phyloP scores from a whole-genome alignment of 208 protist species.

The Sergeia podlipaevii region DNA sequence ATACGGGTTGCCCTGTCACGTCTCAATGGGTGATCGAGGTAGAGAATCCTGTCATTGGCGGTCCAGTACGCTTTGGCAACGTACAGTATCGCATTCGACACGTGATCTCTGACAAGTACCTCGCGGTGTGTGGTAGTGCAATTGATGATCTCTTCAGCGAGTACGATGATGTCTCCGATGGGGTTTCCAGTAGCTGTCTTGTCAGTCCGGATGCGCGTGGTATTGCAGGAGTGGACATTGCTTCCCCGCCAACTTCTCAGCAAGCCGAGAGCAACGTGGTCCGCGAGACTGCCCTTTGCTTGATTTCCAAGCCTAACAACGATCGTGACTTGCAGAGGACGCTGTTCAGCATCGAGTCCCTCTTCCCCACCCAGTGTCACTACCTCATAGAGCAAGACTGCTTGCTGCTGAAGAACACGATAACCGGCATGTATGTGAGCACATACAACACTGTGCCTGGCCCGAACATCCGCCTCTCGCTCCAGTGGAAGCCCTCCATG shows the following conservation, averaged over 20 bases:
- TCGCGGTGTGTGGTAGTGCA: conserved; percentile 51
- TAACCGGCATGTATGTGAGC: conserved; percentile 65
- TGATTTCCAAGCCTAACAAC: conserved; percentile 45
- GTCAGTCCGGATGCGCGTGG: not conserved
- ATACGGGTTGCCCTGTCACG: too few species aligned
- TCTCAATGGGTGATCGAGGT: conserved; percentile 69
- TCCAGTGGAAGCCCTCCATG: conserved; percentile 51
- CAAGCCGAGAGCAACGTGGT: too few species aligned
- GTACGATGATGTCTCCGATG: conserved; percentile 17
- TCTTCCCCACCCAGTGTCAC: conserved; percentile 50
- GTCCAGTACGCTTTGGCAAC: conserved; percentile 32
- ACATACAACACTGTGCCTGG: conserved; percentile 29
- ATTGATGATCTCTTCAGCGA: conserved; percentile 48
- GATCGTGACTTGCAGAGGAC: conserved; percentile 38
- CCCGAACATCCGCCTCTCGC: conserved; percentile 27
- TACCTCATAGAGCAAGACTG: conserved; percentile 69
- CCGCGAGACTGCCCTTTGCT: conserved; percentile 52
- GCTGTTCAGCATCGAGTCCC: conserved; percentile 54
- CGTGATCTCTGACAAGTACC: conserved; percentile 56
- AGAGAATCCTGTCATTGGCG: conserved; percentile 52
- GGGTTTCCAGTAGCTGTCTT: not conserved
- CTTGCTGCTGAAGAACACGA: conserved; percentile 47
- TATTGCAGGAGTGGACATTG: not conserved
- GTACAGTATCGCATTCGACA: conserved; percentile 61
- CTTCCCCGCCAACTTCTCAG: too few species aligned